A percentile compares a stretch with the other conserved stretches of the same genome.
Evolutionary conservation across 495 filamentous ascomycete species (phyloP).

Genomic region (Darksidea phi): DNA sequence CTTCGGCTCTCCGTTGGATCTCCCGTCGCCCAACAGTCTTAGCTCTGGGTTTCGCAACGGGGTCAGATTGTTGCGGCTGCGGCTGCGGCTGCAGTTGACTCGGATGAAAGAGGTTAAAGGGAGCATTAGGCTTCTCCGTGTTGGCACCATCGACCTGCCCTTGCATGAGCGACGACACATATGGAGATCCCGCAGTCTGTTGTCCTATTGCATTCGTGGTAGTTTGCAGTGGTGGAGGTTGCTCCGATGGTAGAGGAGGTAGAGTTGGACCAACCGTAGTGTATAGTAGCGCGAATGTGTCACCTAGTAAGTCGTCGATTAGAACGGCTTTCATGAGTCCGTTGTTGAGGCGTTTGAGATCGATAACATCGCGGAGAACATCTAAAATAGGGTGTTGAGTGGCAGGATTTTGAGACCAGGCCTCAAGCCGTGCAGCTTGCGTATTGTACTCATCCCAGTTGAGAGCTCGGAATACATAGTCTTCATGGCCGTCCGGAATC

Average conservation of each 20-base stretch:
- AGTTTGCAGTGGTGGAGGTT: constrained; percentile 11
- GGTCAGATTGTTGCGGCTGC: constrained; percentile 12
- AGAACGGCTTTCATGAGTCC: constrained; percentile 77
- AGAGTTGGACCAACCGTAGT: constrained; percentile 33
- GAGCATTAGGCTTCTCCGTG: constrained; percentile 12
- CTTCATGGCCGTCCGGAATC: constrained; percentile 65
- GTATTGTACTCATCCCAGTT: constrained; percentile 75
- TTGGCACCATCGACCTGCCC: constrained; percentile 27
- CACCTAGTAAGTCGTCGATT: constrained; percentile 86
- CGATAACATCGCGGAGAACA: constrained; percentile 76
- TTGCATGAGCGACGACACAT: constrained; percentile 7
- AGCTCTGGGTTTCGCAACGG: constrained; percentile 42
- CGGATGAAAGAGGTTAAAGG: constrained; percentile 23
- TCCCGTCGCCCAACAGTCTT: constrained; percentile 65
- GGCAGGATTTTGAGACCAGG: constrained; percentile 48
- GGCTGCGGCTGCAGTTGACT: constrained; percentile 18
- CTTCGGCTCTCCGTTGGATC: constrained; percentile 62
- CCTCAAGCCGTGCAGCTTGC: constrained; percentile 55
- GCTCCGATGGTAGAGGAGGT: constrained; percentile 41
- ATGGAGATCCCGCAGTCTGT: background rate
- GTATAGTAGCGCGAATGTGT: constrained; percentile 83
- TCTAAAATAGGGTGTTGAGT: constrained; percentile 57
- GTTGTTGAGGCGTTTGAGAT: constrained; percentile 87
- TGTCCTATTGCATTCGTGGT: background rate
- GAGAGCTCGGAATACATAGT: constrained; percentile 77